These are phyloP conservation scores for Mortierella sp. DNA, from an alignment of 371 early-diverging fungal genomes.

Conservation along the genomic window DNA sequence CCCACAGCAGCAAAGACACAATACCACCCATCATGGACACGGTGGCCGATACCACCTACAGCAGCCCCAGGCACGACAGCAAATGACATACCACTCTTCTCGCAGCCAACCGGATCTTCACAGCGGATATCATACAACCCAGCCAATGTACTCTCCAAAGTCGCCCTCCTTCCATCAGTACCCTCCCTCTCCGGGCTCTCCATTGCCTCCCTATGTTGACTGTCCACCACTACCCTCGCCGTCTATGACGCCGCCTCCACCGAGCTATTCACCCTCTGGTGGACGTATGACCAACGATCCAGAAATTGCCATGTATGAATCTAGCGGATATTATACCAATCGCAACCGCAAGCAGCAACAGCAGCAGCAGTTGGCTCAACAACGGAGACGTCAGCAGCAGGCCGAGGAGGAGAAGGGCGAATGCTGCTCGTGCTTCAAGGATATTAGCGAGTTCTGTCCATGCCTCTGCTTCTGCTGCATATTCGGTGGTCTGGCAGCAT, in stretches of 20 bases:
- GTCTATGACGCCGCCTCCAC: conserved; percentile 34
- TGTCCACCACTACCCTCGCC: conserved; percentile 15
- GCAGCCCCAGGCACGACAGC: conserved; percentile 25
- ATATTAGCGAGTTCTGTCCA: conserved; percentile 38
- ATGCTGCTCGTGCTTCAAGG: conserved; percentile 40
- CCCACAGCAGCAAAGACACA: conserved; percentile 24
- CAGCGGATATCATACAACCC: conserved; percentile 21
- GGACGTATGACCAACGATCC: conserved; percentile 24
- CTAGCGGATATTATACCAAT: conserved; percentile 32
- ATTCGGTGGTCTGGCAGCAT: conserved; percentile 30
- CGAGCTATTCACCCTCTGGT: conserved; percentile 23
- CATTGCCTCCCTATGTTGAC: conserved; percentile 44
- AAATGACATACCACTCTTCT: conserved; percentile 31
- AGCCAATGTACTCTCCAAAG: conserved; percentile 40
- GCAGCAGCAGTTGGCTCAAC: conserved; percentile 12
- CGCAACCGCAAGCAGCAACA: conserved; percentile 36
- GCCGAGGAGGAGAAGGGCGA: conserved; percentile 18
- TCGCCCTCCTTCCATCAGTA: conserved; percentile 45
- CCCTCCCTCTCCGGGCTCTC: conserved; percentile 35
- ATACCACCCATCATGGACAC: conserved; percentile 23
- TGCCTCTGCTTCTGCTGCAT: conserved; percentile 50
- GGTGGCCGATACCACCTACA: conserved; percentile 11
- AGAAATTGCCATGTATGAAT: conserved; percentile 33
- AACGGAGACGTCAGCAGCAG: conserved; percentile 24
- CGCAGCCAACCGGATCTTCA: conserved; percentile 39